phyloP scores from a whole-genome alignment of 169 alveolate species.

The Plasmodium sp. region DNA sequence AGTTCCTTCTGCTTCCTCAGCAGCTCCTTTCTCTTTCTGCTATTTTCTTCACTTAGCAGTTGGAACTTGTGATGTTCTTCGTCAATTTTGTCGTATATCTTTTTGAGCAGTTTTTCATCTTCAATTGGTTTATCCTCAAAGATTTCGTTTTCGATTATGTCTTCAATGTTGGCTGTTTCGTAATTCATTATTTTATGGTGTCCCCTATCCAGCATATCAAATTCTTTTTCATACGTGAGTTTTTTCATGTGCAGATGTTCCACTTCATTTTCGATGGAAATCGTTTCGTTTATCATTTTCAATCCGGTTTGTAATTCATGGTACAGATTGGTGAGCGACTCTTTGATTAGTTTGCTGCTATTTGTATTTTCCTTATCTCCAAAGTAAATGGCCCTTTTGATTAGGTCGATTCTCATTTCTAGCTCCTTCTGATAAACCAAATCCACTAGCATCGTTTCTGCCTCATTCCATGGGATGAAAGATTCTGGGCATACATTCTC shows the following conservation, averaged over 20 bases:
- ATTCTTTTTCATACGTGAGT: conserved; percentile 64
- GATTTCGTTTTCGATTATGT: conserved; percentile 47
- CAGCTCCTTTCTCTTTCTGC: conserved; percentile 85
- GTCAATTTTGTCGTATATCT: conserved; percentile 66
- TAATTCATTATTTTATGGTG: conserved; percentile 29
- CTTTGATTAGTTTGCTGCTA: conserved; percentile 30
- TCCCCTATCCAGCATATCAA: conserved; percentile 55
- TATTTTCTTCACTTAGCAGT: conserved; percentile 69
- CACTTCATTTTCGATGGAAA: conserved; percentile 57
- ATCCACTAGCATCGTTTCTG: conserved; percentile 87
- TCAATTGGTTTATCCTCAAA: conserved; percentile 74
- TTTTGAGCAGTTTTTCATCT: conserved; percentile 48
- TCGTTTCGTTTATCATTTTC: conserved; percentile 63
- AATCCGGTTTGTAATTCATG: conserved; percentile 45
- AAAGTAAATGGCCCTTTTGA: conserved; percentile 75
- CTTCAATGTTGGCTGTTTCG: conserved; percentile 38
- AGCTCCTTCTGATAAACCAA: conserved; percentile 81
- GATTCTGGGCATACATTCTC: conserved; percentile 87
- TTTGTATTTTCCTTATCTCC: conserved; percentile 64
- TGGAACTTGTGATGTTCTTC: conserved; percentile 66
- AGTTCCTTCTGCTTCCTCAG: conserved; percentile 86
- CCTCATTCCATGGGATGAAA: conserved; percentile 90
- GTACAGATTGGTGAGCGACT: conserved; percentile 42
- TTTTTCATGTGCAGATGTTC: conserved; percentile 25
- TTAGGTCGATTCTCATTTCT: conserved; percentile 82